Evolutionary conservation across 2,329 filamentous ascomycete genomes (phyloP).

Genomic region (Aspergillus sp.): DNA sequence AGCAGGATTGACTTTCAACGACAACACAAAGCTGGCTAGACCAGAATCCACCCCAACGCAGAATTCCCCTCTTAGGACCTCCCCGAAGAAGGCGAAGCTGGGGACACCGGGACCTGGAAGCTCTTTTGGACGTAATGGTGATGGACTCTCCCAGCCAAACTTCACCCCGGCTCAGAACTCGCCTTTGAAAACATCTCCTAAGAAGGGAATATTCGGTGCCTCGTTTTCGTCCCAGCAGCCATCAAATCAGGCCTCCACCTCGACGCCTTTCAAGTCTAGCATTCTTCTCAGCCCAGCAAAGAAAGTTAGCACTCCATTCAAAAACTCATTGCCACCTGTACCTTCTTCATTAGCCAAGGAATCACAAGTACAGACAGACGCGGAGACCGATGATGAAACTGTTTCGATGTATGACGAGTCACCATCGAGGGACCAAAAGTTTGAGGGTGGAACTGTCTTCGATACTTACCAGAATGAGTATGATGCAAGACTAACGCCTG

Average conservation of each 20-base stretch:
- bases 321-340: conserved; percentile 25
- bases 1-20: conserved; percentile 26
- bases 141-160: conserved; percentile 16
- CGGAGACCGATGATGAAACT: neutral
- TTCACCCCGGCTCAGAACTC: conserved; percentile 20
- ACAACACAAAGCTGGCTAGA: conserved; percentile 21
- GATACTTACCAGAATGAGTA: conserved; percentile 10
- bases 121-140: conserved; percentile 9
- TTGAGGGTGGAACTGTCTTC: conserved; percentile 19
- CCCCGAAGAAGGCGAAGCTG: conserved; percentile 40
- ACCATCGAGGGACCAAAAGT: conserved; percentile 10
- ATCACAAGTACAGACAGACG: neutral
- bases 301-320: conserved; percentile 42
- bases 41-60: conserved; percentile 30
- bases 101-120: conserved; percentile 18
- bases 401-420: conserved; percentile 3
- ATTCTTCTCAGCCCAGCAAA: conserved; percentile 47
- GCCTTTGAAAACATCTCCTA: conserved; percentile 23
- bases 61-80: conserved; percentile 43
- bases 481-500: conserved; percentile 1
- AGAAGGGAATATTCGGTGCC: conserved; percentile 31
- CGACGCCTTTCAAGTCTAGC: conserved; percentile 36
- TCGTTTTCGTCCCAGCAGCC: conserved; percentile 36
- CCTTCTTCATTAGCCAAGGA: conserved; percentile 15
- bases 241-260: conserved; percentile 32